Conservation (phyloP, 768 basidiomycete genomes). For the Gloeopeniophorella convolvens region DNA sequence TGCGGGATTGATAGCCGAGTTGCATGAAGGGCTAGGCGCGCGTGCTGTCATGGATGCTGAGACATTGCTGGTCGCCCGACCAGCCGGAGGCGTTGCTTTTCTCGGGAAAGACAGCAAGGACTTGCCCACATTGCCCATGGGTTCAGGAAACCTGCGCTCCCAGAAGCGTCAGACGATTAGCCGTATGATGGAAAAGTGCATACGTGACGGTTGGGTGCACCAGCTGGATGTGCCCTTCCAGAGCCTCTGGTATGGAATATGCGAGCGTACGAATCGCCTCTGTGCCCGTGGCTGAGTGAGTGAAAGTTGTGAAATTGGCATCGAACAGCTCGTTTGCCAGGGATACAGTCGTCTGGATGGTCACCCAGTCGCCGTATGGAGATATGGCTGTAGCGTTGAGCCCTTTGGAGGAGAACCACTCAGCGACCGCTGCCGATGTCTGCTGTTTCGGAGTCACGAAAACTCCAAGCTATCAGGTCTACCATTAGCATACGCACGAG, state of each 20-base stretch:
- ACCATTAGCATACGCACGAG: not conserved
- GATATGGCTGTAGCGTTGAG: conserved; percentile 23
- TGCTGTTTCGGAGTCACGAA: conserved; percentile 22
- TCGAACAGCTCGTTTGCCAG: conserved; percentile 28
- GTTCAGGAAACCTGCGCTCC: too few relatives aligned
- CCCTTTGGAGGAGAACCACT: conserved; percentile 24
- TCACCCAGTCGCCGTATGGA: conserved; percentile 28
- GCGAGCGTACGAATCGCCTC: conserved; percentile 26
- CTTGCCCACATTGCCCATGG: too few relatives aligned
- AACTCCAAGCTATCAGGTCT: too few relatives aligned
- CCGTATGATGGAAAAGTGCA: not conserved
- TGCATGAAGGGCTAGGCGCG: not conserved
- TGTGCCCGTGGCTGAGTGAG: conserved; percentile 21
- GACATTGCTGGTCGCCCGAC: too few relatives aligned
- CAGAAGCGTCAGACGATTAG: too few relatives aligned
- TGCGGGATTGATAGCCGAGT: conserved; percentile 23
- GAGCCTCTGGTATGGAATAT: conserved; percentile 28
- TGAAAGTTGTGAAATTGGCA: conserved; percentile 27
- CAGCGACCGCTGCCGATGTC: conserved; percentile 23
- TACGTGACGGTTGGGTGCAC: conserved; percentile 29
- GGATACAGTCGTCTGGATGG: conserved; percentile 23
- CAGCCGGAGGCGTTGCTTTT: too few relatives aligned
- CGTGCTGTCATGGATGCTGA: not conserved
- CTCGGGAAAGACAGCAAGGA: too few relatives aligned
- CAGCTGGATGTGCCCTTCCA: conserved; percentile 25